Base-by-base conservation (phyloP, 257 asterid species). In the Mentha longifolia region DNA sequence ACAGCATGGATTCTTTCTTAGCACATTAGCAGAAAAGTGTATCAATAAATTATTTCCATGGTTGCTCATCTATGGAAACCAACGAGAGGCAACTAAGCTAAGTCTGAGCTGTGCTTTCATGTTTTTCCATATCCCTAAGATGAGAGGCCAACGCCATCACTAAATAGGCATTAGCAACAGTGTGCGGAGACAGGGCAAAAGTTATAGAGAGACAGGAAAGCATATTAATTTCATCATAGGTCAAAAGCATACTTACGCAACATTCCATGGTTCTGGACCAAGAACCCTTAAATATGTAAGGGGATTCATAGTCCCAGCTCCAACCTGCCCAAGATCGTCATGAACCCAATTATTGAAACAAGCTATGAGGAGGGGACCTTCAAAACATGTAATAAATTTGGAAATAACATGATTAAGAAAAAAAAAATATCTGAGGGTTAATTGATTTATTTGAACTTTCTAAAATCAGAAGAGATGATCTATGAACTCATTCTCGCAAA, bases 301-400 rank as follows among this genome's bases (percentile, higher is more conserved):
- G 60, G 98, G 98, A 81, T 94, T 94, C 97, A 94, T 94, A 51
- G 98, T 94, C 72, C 98, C 98, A 68, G 98, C 98, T 79, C 98
- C 98, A 75, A 94, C 98, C 98, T 94, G 90, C 64, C 50, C 79
- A 82, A 76, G 54, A 75, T 70, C 69, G 68, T 35, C 81, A 74
- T n/a, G 77, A 58, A 52, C 39, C 71, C 72, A 71, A 73, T 60
- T 74, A 56, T 58, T 67, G 30, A 80, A 77, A 52, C 50, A 54
- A 65, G 70, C n/a, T 28, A 43, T 19, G n/a, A 51, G 73, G 25
- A 65, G 25, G 55, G 49, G 62, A 52, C 20, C 49, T 41, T 58
- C 52, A 47, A 54, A 28, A 65, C 37, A 41, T 62, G 25, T 37
- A 33, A 54, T 19, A 37, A 61, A 28, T 28, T 19, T 30, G 37